These are phyloP conservation scores for Pleurostoma richardsiae DNA, from an alignment of 2,329 filamentous ascomycete species.

Conservation along the genomic window DNA sequence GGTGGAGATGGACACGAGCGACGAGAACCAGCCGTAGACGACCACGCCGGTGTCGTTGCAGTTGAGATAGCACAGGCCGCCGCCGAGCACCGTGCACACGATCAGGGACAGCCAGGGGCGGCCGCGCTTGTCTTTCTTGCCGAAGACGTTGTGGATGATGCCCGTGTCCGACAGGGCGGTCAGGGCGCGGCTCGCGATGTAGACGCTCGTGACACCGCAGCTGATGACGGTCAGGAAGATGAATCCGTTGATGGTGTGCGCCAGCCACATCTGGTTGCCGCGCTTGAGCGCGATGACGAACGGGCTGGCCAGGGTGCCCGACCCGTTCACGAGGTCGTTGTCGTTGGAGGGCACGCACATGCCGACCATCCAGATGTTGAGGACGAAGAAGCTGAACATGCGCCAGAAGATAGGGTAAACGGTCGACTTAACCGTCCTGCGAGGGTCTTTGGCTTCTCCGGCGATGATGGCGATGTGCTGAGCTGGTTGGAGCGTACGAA, in stretches of 20 bases:
- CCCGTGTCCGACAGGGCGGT: slow-evolving; percentile 22
- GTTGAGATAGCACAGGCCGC: slow-evolving; percentile 25
- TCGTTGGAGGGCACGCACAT: slow-evolving; percentile 25
- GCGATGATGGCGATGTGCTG: slow-evolving; percentile 25
- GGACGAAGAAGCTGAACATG: slow-evolving; percentile 23
- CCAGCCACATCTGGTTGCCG: slow-evolving; percentile 21
- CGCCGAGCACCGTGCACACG: slow-evolving; percentile 20
- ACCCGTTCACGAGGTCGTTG: slow-evolving; percentile 16
- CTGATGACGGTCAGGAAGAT: slow-evolving; percentile 26
- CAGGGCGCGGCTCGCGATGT: slow-evolving; percentile 24
- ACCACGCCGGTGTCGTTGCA: slow-evolving; percentile 16
- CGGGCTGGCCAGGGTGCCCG: slow-evolving; percentile 18
- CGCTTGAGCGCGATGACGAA: slow-evolving; percentile 13
- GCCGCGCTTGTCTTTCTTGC: slow-evolving; percentile 16
- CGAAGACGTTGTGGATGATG: slow-evolving; percentile 16
- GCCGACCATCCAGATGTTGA: slow-evolving; percentile 27
- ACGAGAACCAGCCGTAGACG: slow-evolving; percentile 26
- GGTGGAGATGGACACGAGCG: slow-evolving; percentile 13
- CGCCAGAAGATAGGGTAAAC: slow-evolving; percentile 24
- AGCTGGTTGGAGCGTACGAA: slow-evolving; percentile 5
- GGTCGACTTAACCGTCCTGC: slow-evolving; percentile 21
- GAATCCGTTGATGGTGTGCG: slow-evolving; percentile 24
- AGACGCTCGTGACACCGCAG: slow-evolving; percentile 25
- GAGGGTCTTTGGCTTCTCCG: slow-evolving; percentile 21
- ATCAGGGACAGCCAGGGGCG: slow-evolving; percentile 21